Evolutionary conservation across 441 rosid species (phyloP).

Genomic region (Croton setiger): DNA sequence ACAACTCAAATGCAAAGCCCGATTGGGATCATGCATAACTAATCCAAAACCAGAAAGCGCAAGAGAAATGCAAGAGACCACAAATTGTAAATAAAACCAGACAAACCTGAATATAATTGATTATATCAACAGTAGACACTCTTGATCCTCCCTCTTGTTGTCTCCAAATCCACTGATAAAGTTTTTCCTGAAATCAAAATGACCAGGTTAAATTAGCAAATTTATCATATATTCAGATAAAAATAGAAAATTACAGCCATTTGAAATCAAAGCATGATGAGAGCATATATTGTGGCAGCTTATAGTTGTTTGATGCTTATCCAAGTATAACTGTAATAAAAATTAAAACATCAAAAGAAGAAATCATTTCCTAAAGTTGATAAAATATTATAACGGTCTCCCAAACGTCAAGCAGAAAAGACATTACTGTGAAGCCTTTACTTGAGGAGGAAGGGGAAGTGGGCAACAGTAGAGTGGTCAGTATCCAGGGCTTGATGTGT

Average conservation of each 20-base stretch:
- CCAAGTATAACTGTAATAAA: not conserved
- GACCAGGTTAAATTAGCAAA: not conserved
- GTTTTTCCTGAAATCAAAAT: slow-evolving; percentile 57
- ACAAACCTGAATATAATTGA: slow-evolving; percentile 69
- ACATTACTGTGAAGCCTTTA: not conserved
- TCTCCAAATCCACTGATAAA: slow-evolving; percentile 84
- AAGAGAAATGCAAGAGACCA: not conserved
- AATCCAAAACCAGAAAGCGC: not conserved
- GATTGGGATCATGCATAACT: not conserved
- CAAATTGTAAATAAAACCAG: slow-evolving; percentile 1
- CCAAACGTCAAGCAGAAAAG: not conserved
- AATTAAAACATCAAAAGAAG: not conserved
- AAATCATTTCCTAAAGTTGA: not conserved
- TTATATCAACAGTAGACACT: slow-evolving; percentile 58
- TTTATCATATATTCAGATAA: not conserved
- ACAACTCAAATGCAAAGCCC: not conserved
- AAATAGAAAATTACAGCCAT: not conserved
- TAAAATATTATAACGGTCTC: not conserved
- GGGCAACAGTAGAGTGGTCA: not conserved
- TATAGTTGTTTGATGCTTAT: not conserved
- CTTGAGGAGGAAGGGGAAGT: not conserved
- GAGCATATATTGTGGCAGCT: not conserved
- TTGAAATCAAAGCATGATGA: not conserved
- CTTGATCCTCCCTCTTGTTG: slow-evolving; percentile 86
- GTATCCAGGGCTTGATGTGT: no score